phyloP scores from a whole-genome alignment of 805 yeast genomes.

The Candida tammaniensis region DNA sequence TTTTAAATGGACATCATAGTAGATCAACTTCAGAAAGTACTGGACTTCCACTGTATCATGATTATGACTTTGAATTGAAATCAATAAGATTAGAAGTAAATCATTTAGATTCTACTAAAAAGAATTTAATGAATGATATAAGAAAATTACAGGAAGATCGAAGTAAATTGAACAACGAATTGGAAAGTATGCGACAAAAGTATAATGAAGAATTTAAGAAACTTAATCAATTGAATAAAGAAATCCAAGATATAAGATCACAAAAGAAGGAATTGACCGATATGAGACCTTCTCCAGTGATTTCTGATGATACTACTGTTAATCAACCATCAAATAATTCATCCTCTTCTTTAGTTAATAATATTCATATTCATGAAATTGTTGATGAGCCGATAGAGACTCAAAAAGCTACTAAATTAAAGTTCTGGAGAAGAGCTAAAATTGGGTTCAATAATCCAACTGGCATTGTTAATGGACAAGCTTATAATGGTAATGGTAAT shows the following conservation, averaged over 20 bases:
- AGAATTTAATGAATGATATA: constrained; percentile 9
- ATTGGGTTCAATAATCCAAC: constrained; percentile 20
- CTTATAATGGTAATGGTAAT: constrained; percentile 1
- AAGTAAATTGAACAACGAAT: constrained; percentile 10
- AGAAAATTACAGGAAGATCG: constrained; percentile 26
- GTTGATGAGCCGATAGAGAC: constrained; percentile 26
- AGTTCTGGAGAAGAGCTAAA: constrained; percentile 45
- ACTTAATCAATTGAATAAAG: constrained; percentile 34
- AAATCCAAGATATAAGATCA: constrained; percentile 48
- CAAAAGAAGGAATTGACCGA: constrained; percentile 43
- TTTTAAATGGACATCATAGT: constrained; percentile 34
- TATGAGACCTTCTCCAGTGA: constrained; percentile 3
- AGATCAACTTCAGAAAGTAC: not conserved
- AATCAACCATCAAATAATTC: constrained; percentile 13
- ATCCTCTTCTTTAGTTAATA: constrained; percentile 15
- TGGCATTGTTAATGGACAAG: no score
- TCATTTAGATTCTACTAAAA: constrained; percentile 24
- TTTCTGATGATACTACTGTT: constrained; percentile 5
- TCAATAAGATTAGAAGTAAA: constrained; percentile 36
- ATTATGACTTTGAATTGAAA: constrained; percentile 9
- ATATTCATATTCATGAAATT: constrained; percentile 10
- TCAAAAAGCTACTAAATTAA: constrained; percentile 37
- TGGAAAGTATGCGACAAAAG: constrained; percentile 8
- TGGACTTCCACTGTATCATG: no score
- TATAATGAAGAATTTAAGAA: constrained; percentile 13